Conservation (phyloP, 2,329 filamentous ascomycete species). For the Diaporthe sp. region DNA sequence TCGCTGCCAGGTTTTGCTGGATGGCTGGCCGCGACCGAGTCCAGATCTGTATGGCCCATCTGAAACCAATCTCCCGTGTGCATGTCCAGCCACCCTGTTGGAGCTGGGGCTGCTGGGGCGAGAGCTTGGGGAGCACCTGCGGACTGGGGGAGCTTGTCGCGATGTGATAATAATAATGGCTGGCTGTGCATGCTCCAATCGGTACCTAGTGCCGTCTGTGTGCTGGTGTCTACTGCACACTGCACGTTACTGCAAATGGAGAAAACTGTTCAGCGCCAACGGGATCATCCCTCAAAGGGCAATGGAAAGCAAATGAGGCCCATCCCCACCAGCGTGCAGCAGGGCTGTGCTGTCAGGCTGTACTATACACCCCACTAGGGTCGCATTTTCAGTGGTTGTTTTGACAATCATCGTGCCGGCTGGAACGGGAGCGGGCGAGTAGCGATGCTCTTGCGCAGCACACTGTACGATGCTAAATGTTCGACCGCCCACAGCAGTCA, state of each 20-base stretch:
- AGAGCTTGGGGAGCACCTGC: not conserved
- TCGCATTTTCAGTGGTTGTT: constrained; percentile 7
- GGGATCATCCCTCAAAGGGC: constrained; percentile 9
- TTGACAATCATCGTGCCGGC: constrained; percentile 17
- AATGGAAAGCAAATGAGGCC: constrained; percentile 3
- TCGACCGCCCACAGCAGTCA: not conserved
- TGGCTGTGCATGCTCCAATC: constrained; percentile 25
- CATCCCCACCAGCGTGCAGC: constrained; percentile 11
- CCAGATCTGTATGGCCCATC: constrained; percentile 22
- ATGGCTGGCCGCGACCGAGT: constrained; percentile 27
- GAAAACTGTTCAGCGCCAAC: not conserved
- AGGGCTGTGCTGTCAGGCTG: constrained; percentile 33
- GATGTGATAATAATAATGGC: constrained; percentile 5
- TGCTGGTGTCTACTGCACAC: not conserved
- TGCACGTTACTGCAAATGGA: not conserved
- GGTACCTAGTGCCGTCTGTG: constrained; percentile 28
- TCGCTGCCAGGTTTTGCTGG: constrained; percentile 26
- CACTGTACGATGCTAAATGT: not conserved
- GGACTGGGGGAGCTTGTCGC: constrained; percentile 19
- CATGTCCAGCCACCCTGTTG: constrained; percentile 27
- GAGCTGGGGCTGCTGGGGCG: constrained; percentile 15
- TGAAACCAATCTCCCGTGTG: constrained; percentile 31
- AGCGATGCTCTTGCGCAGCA: not conserved
- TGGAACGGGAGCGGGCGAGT: not conserved
- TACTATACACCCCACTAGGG: constrained; percentile 1